These are phyloP conservation scores for Annulohypoxylon bovei DNA, from an alignment of 495 filamentous ascomycete species.

Conservation along the genomic window DNA sequence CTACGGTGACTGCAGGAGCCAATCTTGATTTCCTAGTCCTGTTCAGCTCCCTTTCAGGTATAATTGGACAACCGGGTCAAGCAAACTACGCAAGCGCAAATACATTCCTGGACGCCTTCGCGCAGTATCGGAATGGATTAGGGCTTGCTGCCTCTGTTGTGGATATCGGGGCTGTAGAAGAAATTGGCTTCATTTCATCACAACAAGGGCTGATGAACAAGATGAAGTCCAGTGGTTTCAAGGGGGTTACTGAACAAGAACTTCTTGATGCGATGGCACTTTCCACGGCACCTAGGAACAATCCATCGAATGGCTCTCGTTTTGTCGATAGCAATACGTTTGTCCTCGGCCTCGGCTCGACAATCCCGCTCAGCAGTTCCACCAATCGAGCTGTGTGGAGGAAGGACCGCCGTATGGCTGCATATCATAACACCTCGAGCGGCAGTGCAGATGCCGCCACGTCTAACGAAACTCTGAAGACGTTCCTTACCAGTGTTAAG, in stretches of 20 bases:
- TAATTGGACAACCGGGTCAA: slow-evolving; percentile 51
- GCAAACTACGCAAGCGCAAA: slow-evolving; percentile 54
- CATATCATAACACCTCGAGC: slow-evolving; percentile 37
- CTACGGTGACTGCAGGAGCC: slow-evolving; percentile 37
- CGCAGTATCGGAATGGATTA: slow-evolving; percentile 44
- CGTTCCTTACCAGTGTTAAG: slow-evolving; percentile 23
- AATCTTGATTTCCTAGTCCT: slow-evolving; percentile 51
- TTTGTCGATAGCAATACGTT: slow-evolving; percentile 27
- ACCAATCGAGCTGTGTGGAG: slow-evolving; percentile 36
- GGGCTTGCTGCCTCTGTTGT: slow-evolving; percentile 48
- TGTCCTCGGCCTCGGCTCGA: slow-evolving; percentile 31
- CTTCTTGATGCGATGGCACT: slow-evolving; percentile 31
- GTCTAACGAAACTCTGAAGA: slow-evolving; percentile 37
- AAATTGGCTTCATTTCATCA: slow-evolving; percentile 41
- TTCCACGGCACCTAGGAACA: slow-evolving; percentile 6
- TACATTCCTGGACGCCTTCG: slow-evolving; percentile 54
- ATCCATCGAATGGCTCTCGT: not conserved
- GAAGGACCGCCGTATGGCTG: slow-evolving; percentile 41
- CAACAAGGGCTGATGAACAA: slow-evolving; percentile 21
- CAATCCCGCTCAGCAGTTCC: slow-evolving; percentile 24
- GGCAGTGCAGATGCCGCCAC: not conserved
- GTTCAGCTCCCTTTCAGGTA: slow-evolving; percentile 46
- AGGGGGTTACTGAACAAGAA: slow-evolving; percentile 24
- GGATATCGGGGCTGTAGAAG: slow-evolving; percentile 52
- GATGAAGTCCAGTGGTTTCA: slow-evolving; percentile 26